Base-by-base conservation (phyloP, 306 rosid species). In the Lupinus albus region DNA sequence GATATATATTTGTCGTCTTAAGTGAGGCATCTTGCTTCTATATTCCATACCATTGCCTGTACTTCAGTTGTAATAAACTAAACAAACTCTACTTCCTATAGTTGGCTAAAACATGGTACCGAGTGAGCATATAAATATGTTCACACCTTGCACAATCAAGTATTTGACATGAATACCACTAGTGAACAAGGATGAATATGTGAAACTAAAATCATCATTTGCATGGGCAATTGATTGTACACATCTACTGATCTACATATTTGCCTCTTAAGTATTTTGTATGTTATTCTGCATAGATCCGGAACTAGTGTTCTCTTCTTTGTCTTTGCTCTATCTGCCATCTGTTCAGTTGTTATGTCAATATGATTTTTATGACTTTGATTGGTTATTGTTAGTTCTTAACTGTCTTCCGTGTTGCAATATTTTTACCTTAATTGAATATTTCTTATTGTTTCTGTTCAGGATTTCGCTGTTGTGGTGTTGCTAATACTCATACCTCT, bases 401-500 rank as follows among this genome's bases (percentile, higher is more conserved):
- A n/a, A 55, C 9, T 6, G 8, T 11, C 28, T 50, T 60, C 56
- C 17, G 9, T 49, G 15, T 54, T 62, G 74, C 67, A 21, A 72
- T 67, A 72, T 44, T 60, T 65, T 71, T 52, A 71, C 61, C 5
- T 1, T 28, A 58, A 69, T 25, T 70, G 59, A 82, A 54, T 58
- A 57, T 77, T 58, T 61, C 72, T 59, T 55, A 69, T 44, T 76
- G 61, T 52, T 73, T 79, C 21, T 75, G 21, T 81, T 72, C 91
- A 94, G 99, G 99, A 94, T 81, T 85, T 94, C 96, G 99, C 96
- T 32, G 99, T 91, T 70, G 99, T 94, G 79, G 97, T 91, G 72
- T 82, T 94, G 89, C 92, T 94, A 58, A 94, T 94, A 71, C 99
- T 94, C 81, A 94, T 94, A 75, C 99, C 99, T 76, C 97, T 94